Percentiles rank a stretch among this genome's conserved stretches.
Conservation (phyloP, 495 filamentous ascomycete genomes). For the Thermothielavioides terrestris region DNA sequence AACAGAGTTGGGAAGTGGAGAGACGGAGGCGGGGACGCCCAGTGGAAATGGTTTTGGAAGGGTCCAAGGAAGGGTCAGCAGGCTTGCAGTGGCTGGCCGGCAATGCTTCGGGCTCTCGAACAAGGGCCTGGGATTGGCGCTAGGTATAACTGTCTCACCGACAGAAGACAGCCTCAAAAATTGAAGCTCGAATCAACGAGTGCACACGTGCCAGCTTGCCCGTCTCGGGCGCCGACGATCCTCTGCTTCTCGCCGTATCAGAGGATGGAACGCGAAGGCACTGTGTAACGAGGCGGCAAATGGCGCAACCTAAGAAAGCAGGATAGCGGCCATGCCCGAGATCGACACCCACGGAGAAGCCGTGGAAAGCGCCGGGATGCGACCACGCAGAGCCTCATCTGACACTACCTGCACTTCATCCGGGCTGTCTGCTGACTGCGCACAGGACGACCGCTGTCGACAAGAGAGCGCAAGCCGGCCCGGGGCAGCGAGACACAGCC, state of each 20-base stretch:
- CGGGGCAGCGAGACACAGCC: slow-evolving; percentile 3
- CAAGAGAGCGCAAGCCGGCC: no score
- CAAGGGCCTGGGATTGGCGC: not conserved
- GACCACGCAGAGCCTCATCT: not conserved
- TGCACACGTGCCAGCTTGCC: not conserved
- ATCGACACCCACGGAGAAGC: not conserved
- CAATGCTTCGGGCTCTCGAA: no score
- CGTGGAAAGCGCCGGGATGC: no score
- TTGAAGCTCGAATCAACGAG: not conserved
- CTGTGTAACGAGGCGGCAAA: not conserved
- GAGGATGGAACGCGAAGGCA: not conserved
- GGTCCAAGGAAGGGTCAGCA: no score
- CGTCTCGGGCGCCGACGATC: not conserved
- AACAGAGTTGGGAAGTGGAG: not conserved
- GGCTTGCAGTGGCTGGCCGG: no score
- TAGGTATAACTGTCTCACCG: no score
- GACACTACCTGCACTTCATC: no score
- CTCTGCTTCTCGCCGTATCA: not conserved
- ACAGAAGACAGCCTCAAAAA: no score
- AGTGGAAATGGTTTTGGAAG: no score
- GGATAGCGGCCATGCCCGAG: not conserved
- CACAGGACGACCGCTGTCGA: no score
- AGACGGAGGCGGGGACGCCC: not conserved
- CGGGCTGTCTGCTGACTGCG: no score
- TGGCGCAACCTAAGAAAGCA: no score